These are phyloP conservation scores for Botrytis deweyae DNA, from an alignment of 2,329 filamentous ascomycete genomes.

Conservation along the genomic window DNA sequence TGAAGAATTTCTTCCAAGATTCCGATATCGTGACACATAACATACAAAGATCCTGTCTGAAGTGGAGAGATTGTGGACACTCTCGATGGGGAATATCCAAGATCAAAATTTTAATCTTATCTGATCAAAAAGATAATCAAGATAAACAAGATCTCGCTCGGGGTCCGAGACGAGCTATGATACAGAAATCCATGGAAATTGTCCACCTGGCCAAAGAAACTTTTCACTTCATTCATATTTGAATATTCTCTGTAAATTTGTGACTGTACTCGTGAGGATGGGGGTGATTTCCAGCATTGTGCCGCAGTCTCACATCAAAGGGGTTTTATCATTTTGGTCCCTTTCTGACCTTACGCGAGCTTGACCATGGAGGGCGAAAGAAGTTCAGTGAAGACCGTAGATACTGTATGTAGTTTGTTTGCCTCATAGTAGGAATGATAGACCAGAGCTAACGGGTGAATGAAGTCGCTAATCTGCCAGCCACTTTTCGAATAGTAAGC, in stretches of 20 bases:
- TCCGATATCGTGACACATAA: neutral
- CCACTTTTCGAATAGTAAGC: neutral
- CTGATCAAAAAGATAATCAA: slow-evolving; percentile 19
- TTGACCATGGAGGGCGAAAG: neutral
- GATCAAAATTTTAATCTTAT: slow-evolving; percentile 9
- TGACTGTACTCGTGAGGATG: neutral
- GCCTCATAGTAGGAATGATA: neutral
- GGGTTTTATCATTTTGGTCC: neutral
- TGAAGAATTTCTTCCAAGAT: neutral
- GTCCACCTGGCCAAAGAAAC: neutral
- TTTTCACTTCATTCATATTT: neutral
- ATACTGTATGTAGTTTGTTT: neutral
- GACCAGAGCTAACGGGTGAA: neutral
- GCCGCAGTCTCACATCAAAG: neutral
- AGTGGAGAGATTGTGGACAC: neutral
- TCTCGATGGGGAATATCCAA: neutral
- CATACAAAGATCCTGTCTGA: neutral
- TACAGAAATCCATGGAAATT: slow-evolving; percentile 1
- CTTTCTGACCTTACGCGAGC: neutral
- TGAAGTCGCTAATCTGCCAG: neutral
- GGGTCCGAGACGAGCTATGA: neutral
- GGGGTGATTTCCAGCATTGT: neutral
- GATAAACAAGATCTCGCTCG: neutral
- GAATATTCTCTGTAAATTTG: too few relatives aligned
- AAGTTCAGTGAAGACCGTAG: neutral